Base-by-base conservation (phyloP, 2,329 filamentous ascomycete species). In the Rhexocercosporidium sp. region DNA sequence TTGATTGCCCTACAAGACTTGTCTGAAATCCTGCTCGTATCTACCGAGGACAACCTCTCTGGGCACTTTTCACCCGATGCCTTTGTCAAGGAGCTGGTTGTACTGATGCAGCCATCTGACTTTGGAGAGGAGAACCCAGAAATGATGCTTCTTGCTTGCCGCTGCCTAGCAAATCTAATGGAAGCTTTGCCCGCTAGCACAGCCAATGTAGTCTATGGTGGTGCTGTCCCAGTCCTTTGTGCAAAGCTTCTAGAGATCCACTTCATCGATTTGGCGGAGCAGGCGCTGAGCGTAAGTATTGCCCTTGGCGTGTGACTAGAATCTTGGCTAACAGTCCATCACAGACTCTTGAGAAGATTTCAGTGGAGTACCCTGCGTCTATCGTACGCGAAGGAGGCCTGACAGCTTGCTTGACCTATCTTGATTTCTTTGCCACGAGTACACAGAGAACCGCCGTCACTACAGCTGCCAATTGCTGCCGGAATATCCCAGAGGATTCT, bases 341-440 rank as follows among this genome's bases (percentile, higher is more conserved):
- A 12, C 39, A 87, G 84, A 99, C 96, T 0, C 83, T 99, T 62
- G 94, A 98, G 78, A 99, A 98, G 81, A 97, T 99, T 59, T 99
- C 96, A 0, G 89, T 95, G 65, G 96, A 99, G 77, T 99, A 97
- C 76, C 96, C 96, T 1, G 90, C 92, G 3, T 94, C 93, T 65
- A 99, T 99, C 73, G 96, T 99, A 53, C 92, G 94, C 61, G 96
- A 98, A 81, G 96, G 96, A 59, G 96, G 96, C 12, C 83, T 99
- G 70, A 97, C 93, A 1, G 96, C 96, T n/a, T 99, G 96, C 76
- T 82, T 99, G 71, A 96, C 93, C 0, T 98, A 96, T 77, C 86
- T 99, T 66, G 96, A 99, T 78, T 99, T 99, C 81, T 99, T 99
- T 76, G 92, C 95, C 18, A 99, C 96, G 0, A 96, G 95, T 79